phyloP scores from a whole-genome alignment of 768 basidiomycete genomes.

The Tulasnella sp. region DNA sequence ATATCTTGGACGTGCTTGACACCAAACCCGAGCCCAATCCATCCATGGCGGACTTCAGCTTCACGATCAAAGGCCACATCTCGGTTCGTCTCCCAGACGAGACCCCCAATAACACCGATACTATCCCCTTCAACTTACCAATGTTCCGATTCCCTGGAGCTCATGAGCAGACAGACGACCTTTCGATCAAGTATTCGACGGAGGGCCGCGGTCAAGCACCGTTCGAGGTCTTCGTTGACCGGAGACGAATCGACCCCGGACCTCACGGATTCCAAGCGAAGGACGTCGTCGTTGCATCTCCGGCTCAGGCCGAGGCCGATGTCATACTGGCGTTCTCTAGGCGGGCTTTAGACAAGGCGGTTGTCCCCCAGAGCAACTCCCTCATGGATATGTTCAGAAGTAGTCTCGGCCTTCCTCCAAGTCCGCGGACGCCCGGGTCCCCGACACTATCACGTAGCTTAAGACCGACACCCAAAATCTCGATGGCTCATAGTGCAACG shows the following conservation, averaged over 20 bases:
- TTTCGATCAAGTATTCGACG: not conserved
- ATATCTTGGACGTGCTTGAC: not conserved
- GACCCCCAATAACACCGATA: not conserved
- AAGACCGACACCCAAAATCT: not conserved
- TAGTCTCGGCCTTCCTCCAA: not conserved
- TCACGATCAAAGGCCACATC: slow-evolving; percentile 6
- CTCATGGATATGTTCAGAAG: not conserved
- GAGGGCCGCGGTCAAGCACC: not conserved
- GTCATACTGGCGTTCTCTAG: not conserved
- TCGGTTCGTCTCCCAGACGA: not conserved
- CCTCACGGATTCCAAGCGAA: not conserved
- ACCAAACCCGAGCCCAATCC: slow-evolving; percentile 7
- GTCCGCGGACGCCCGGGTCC: not conserved
- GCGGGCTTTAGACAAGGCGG: not conserved
- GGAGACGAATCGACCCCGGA: not conserved
- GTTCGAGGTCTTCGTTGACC: not conserved
- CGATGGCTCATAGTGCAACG: not conserved
- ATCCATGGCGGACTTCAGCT: not conserved
- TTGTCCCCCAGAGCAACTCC: not conserved
- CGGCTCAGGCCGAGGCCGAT: not conserved
- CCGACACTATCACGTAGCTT: not conserved
- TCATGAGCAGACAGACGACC: not conserved
- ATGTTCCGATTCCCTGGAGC: not conserved
- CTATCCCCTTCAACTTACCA: not conserved
- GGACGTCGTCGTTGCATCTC: not conserved